phyloP scores from a whole-genome alignment of 345 rosid species.

The Acer negundo region DNA sequence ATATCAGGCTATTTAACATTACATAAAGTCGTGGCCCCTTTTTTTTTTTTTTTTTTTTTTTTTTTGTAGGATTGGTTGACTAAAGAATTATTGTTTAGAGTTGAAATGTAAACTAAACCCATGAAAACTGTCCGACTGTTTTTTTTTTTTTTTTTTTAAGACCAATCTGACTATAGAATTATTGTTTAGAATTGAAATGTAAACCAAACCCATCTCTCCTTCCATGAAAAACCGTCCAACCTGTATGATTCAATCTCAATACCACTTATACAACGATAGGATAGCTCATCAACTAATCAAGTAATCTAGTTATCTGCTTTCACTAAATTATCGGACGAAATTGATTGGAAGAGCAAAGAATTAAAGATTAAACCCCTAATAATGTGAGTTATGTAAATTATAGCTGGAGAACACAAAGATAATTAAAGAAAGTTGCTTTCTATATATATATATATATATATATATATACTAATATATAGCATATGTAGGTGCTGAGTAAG shows the following conservation, averaged over 20 bases:
- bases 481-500: slow-evolving; percentile 8
- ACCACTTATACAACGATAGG: neutral
- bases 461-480: neutral
- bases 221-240: neutral
- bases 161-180: too few relatives aligned
- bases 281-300: neutral
- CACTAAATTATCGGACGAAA: neutral
- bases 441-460: neutral
- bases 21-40: too few relatives aligned
- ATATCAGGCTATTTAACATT: too few relatives aligned
- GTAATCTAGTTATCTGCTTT: neutral
- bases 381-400: neutral
- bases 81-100: neutral
- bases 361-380: neutral
- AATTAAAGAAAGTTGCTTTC: neutral
- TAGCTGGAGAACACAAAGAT: neutral
- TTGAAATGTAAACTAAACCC: neutral
- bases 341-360: neutral
- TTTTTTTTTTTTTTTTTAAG: too few relatives aligned
- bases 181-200: too few relatives aligned
- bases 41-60: too few relatives aligned
- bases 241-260: too few relatives aligned
- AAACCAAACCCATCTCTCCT: neutral
- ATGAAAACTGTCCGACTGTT: too few relatives aligned
- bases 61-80: too few relatives aligned